Conservation (phyloP, 2,329 filamentous ascomycete genomes). For the Sclerotinia glacialis region DNA sequence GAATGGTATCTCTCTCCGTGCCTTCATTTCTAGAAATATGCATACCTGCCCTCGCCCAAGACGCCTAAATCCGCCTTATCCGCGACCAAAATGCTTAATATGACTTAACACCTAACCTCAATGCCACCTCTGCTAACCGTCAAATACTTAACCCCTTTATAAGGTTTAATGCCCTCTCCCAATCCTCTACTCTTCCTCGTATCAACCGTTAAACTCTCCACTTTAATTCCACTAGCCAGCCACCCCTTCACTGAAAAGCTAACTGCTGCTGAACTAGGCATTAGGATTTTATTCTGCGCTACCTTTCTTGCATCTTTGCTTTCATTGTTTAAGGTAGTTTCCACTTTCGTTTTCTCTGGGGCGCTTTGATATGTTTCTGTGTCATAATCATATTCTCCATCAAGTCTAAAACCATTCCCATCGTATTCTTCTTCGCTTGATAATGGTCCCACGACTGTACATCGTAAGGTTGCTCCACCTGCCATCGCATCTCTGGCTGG, state of each 20-base stretch:
- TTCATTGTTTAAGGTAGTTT: slow-evolving; percentile 39
- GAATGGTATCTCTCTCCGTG: neutral
- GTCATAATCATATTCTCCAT: slow-evolving; percentile 47
- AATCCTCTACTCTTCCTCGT: slow-evolving; percentile 80
- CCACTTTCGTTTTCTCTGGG: slow-evolving; percentile 37
- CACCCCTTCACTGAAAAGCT: slow-evolving; percentile 70
- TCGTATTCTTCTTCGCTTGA: slow-evolving; percentile 49
- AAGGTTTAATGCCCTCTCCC: slow-evolving; percentile 85
- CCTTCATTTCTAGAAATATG: slow-evolving; percentile 2
- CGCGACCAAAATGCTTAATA: slow-evolving; percentile 10
- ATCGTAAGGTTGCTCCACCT: slow-evolving; percentile 70
- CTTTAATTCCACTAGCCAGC: slow-evolving; percentile 64
- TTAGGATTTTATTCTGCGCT: slow-evolving; percentile 70
- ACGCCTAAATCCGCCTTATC: slow-evolving; percentile 15
- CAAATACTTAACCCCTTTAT: slow-evolving; percentile 97
- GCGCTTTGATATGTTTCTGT: slow-evolving; percentile 55
- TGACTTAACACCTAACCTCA: slow-evolving; percentile 54
- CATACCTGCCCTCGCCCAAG: slow-evolving; percentile 4
- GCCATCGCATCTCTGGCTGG: slow-evolving; percentile 71
- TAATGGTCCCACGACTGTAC: slow-evolving; percentile 70
- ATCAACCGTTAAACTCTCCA: slow-evolving; percentile 66
- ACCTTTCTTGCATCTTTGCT: slow-evolving; percentile 53
- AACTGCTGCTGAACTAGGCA: slow-evolving; percentile 74
- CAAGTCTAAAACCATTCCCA: slow-evolving; percentile 38
- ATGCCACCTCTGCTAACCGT: slow-evolving; percentile 68